phyloP scores from a whole-genome alignment of 2,329 filamentous ascomycete genomes.

The Cladobotryum mycophilum region DNA sequence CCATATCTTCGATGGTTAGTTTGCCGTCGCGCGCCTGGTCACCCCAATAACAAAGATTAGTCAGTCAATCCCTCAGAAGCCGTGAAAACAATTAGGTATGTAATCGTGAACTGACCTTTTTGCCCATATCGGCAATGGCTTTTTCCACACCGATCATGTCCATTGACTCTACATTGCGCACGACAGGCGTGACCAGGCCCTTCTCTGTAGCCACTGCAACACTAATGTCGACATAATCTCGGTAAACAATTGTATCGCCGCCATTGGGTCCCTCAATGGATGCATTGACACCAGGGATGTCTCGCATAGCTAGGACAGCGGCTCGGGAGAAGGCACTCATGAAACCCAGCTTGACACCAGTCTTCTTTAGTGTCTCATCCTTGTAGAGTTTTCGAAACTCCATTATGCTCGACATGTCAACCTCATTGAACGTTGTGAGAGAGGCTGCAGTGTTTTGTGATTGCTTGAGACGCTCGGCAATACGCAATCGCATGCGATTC shows the following conservation, averaged over 20 bases:
- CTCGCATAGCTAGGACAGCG: slow-evolving; percentile 84
- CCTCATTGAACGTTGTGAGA: slow-evolving; percentile 97
- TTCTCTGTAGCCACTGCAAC: slow-evolving; percentile 97
- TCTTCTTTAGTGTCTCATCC: slow-evolving; percentile 92
- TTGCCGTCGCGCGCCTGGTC: slow-evolving; percentile 86
- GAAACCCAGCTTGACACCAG: slow-evolving; percentile 96
- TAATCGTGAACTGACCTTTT: slow-evolving; percentile 63
- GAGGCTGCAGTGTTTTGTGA: slow-evolving; percentile 98
- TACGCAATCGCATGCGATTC: slow-evolving; percentile 98
- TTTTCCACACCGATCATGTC: slow-evolving; percentile 86
- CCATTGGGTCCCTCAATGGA: slow-evolving; percentile 94
- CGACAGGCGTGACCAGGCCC: slow-evolving; percentile 91
- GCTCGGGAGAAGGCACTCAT: slow-evolving; percentile 97
- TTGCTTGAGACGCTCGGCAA: slow-evolving; percentile 96
- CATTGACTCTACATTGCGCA: slow-evolving; percentile 85
- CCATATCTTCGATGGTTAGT: slow-evolving; percentile 98
- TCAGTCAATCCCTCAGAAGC: background rate
- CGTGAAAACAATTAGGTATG: background rate
- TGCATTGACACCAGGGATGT: slow-evolving; percentile 90
- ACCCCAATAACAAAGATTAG: background rate
- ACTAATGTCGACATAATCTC: slow-evolving; percentile 96
- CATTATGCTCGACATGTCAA: slow-evolving; percentile 97
- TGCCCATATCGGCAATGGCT: slow-evolving; percentile 86
- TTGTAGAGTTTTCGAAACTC: slow-evolving; percentile 97
- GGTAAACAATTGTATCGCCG: slow-evolving; percentile 95